Base-by-base conservation (phyloP, 192 early-diverging fungal genomes). In the Entomortierella chlamydospora region DNA sequence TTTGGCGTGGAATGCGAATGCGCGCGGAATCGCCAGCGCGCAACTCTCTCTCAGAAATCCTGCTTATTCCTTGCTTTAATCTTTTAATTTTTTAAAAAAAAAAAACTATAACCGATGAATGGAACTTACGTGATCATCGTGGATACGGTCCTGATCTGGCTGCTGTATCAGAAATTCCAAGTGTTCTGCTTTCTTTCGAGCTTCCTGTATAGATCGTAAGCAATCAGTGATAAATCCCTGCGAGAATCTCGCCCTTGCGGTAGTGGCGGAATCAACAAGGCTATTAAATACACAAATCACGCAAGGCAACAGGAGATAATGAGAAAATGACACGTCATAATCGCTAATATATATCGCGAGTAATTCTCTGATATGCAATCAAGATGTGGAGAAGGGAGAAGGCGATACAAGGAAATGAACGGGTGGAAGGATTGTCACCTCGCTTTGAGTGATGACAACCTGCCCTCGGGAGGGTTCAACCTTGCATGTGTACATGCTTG, bases 211-310 rank as follows among this genome's bases (percentile, higher is more conserved):
- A 7, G 60, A 41, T 39, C 43, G 34, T 9, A 62, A 22, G 28
- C 58, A 62, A 20, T 62, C 60, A n/a, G 58, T 30, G 18, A 71
- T 30, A 11, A 59, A 61, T 29, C 69, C 69, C 31, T 71, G 69
- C 8, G 69, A 61, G 59, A 71, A 71, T 12, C 69, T 31, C 33
- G 15, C 12, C 60, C 69, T 29, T 43, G 69, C 69, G 29, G 26
- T 71, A 13, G 58, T 59, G 20, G 69, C 58, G 18, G 50, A 62
- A 11, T 51, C 60, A 6, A 61, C 53, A 34, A 71, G 51, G 37
- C 69, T 71, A 22, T 29, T 3, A 42, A 39, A 47, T 51, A 7
- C 4, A 25, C 17, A 62, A 34, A 33, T 15, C 1, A 63, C 43
- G 7, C 17, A 30, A 17, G 28, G 26, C 25, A 66, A 39, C 22